Base-by-base conservation (phyloP, 2,329 filamentous ascomycete species). In the Xylariaceae sp. region DNA sequence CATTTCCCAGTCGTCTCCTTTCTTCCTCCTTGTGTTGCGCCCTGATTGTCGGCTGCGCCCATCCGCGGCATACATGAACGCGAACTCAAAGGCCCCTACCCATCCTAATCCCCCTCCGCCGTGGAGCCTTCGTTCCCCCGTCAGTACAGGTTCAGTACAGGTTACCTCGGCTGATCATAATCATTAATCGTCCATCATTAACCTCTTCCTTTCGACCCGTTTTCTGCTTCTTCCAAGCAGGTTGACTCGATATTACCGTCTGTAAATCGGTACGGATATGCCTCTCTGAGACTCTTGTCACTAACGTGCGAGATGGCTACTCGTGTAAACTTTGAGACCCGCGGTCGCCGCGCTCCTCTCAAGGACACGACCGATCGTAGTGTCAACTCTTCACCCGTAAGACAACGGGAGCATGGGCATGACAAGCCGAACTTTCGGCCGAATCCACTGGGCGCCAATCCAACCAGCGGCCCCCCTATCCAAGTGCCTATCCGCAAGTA, bases 301-400 rank as follows among this genome's bases (percentile, higher is more conserved):
- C 48, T 64, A 49, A 51, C 17, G 55, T 54, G 55, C 51, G 57
- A 66, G 23, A 70, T 72, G 69, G 67, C 66, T 62, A 60, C 66
- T 53, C 58, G 60, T 56, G 59, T 60, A 42, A 42, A 44, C 48
- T 49, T 60, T 4, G 56, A 50, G 53, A 51, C 65, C 50, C 68
- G 61, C 42, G 34, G 57, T 52, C 62, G 60, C 37, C 70, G 70
- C 49, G 55, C 66, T 58, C 71, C 71, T 10, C 62, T 73, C 4
- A 66, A 65, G 53, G 71, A 73, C 60, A 67, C 71, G 34, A 72
- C 70, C 15, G 62, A 65, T 44, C 68, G 68, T 8, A 52, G 71
- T 30, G 54, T 67, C 63, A 72, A 71, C 54, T 54, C 65, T 18
- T 56, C 67, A 15, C 51, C 63, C 11, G 53, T 56, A 23, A 66